Base-by-base conservation (phyloP, 2,329 filamentous ascomycete species). In the Macrophomina phaseolina region DNA sequence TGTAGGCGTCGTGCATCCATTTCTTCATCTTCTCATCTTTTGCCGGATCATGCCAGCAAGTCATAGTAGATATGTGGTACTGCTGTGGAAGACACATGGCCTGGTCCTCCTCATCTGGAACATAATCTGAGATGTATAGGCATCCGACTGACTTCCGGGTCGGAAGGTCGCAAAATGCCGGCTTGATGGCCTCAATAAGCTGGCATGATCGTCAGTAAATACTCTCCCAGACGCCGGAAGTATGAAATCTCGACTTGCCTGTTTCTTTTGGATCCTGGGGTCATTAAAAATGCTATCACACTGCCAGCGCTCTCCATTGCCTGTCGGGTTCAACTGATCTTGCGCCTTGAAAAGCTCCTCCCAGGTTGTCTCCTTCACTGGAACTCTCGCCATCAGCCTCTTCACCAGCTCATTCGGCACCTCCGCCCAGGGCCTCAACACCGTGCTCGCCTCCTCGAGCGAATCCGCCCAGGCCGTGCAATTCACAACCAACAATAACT, bases 21-120 rank as follows among this genome's bases (percentile, higher is more conserved):
- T 60, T 61, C 40, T 68, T 51, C 51, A 62, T 62, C 18, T 48
- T 38, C 14, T 64, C 42, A 8, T 68, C 51, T 34, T 52, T 49
- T 36, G 64, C 52, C 11, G 63, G 64, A 52, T 69, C 68, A 30
- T 51, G 64, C 68, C 66, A 68, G 40, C 67, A 60, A 16, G 60
- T 69, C 36, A 70, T 55, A 18, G 67, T 66, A 7, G 68, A 68
- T 11, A 70, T 64, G 56, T 70, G 69, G 56, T 66, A 70, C 58
- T 70, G 67, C 63, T 70, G 69, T 12, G 69, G 68, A 23, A 70
- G 58, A 53, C 67, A 67, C 40, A 69, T 58, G 14, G 67, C 56
- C 28, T 53, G 42, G 16, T 70, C 67, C 8, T 36, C 51, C 32
- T 69, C 69, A 38, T 70, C 67, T n/a, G 69, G 68, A 48, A 67